phyloP scores from a whole-genome alignment of 148 eudicot species.

The Persicaria maculosa region DNA sequence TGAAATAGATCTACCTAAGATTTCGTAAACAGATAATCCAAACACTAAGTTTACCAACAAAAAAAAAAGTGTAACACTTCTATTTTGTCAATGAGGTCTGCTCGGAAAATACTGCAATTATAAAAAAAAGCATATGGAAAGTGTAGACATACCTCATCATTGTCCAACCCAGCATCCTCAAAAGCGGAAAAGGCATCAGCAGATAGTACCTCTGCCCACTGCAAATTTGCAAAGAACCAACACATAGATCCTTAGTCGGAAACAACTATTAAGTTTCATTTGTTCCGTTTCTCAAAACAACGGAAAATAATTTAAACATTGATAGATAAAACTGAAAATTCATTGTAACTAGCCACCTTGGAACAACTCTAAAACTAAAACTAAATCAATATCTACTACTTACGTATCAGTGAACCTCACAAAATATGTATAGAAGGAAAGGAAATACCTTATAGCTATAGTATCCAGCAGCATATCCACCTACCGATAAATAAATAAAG shows the following conservation, averaged over 20 bases:
- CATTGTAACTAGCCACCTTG: neutral
- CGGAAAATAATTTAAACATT: neutral
- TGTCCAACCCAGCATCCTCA: slow-evolving; percentile 85
- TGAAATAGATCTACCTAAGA: neutral
- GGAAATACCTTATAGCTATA: slow-evolving; percentile 91
- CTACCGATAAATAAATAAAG: slow-evolving; percentile 26
- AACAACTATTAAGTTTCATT: neutral
- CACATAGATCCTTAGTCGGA: neutral
- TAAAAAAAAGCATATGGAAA: no score
- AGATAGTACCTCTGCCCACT: slow-evolving; percentile 99
- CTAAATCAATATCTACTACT: neutral
- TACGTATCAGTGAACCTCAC: neutral
- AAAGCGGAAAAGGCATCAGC: slow-evolving; percentile 99
- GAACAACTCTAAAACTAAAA: neutral
- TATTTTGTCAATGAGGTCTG: neutral
- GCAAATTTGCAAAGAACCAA: slow-evolving; percentile 22
- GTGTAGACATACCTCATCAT: slow-evolving; percentile 53
- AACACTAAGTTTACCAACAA: no score
- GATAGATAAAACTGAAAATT: neutral
- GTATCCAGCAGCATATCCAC: slow-evolving; percentile 98
- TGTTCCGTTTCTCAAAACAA: neutral
- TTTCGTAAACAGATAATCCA: no score
- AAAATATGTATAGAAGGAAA: neutral
- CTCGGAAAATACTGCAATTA: neutral
- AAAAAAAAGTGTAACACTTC: no score